Conservation (phyloP, 2,329 filamentous ascomycete genomes). For the Colletotrichum gloeosporioides region DNA sequence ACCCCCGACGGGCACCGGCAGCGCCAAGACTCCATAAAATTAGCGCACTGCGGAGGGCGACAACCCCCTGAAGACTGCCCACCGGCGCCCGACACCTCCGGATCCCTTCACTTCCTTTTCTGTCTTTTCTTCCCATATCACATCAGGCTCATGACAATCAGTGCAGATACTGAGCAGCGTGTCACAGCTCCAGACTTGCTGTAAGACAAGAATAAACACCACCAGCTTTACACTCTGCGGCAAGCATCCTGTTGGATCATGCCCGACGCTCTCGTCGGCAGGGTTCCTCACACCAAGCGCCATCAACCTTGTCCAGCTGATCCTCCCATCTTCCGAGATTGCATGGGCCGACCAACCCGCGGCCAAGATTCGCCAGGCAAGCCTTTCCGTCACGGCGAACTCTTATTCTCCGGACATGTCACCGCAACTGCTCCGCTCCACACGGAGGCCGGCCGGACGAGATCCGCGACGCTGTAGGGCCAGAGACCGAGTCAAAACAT, state of each 20-base stretch:
- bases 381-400: background rate
- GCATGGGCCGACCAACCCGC: background rate
- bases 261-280: background rate
- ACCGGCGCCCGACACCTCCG: background rate
- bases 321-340: background rate
- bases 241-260: fast-evolving
- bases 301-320: slow-evolving; percentile 5
- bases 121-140: background rate
- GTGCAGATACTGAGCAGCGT: background rate
- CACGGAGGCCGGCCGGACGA: background rate
- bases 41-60: background rate
- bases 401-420: background rate
- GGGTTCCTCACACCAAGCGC: background rate
- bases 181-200: background rate
- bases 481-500: background rate
- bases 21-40: slow-evolving; percentile 19
- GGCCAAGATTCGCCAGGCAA: background rate
- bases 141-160: background rate
- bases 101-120: background rate
- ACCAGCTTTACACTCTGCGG: background rate
- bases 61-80: background rate
- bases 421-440: background rate
- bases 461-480: background rate
- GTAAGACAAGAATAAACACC: background rate
- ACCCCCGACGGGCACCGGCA: background rate